These are phyloP conservation scores for Talaromyces stipitatus DNA, from an alignment of 495 filamentous ascomycete species.

Conservation along the genomic window DNA sequence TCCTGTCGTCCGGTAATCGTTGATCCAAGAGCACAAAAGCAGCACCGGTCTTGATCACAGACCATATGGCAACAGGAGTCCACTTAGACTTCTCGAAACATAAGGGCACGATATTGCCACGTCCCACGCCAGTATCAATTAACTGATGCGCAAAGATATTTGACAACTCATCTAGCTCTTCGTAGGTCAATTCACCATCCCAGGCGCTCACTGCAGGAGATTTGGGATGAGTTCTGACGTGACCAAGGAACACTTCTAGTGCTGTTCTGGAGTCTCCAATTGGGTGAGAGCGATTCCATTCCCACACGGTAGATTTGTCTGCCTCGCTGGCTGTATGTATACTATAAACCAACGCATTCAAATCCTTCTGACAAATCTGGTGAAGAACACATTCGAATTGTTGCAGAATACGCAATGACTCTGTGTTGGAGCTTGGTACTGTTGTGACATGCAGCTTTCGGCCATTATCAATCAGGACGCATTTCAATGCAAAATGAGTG, in stretches of 20 bases:
- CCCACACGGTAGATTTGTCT: neutral
- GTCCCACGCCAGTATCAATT: slow-evolving; percentile 15
- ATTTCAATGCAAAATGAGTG: no score
- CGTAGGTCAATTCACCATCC: slow-evolving; percentile 27
- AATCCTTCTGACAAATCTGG: neutral
- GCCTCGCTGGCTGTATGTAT: neutral
- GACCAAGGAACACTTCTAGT: neutral
- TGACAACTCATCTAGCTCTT: slow-evolving; percentile 19
- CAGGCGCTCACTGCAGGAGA: slow-evolving; percentile 17
- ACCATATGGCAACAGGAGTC: slow-evolving; percentile 43
- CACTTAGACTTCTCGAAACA: slow-evolving; percentile 41
- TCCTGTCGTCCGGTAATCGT: slow-evolving; percentile 4
- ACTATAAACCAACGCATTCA: neutral
- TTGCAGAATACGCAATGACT: neutral
- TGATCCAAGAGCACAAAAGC: slow-evolving; percentile 8
- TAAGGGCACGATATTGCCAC: slow-evolving; percentile 27
- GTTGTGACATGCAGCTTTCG: no score
- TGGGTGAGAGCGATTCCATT: no score
- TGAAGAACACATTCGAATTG: neutral
- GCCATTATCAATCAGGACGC: no score
- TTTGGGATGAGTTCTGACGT: slow-evolving; percentile 5
- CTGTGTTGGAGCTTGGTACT: no score
- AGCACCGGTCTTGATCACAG: slow-evolving; percentile 43
- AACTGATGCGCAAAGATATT: slow-evolving; percentile 25
- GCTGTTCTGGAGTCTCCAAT: no score